Percentiles rank a stretch among this genome's conserved stretches.
phyloP scores from a whole-genome alignment of 139 green algal species.

The Chlorella sp. region DNA sequence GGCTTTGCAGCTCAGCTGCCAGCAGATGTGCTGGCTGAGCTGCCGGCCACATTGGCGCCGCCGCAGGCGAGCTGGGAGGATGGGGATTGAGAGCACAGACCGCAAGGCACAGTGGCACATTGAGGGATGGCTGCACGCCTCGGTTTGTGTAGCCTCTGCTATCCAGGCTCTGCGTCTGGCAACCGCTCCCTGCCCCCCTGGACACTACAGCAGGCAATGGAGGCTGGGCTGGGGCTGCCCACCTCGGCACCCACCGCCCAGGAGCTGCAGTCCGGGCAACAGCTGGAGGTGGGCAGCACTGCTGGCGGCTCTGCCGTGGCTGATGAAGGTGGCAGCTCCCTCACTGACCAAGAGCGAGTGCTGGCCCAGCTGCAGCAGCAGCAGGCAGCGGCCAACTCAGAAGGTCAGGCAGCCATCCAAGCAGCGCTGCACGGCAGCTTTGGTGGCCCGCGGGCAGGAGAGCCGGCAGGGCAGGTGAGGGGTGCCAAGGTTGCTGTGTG shows the following conservation, averaged over 20 bases:
- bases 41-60: neutral
- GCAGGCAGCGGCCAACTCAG: neutral
- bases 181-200: no score
- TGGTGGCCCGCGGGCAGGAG: neutral
- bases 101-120: no score
- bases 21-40: neutral
- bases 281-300: no score
- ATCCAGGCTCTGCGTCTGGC: no score
- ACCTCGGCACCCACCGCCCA: neutral
- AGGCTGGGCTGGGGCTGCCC: neutral
- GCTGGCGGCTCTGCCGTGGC: no score
- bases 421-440: neutral
- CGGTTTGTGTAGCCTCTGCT: no score
- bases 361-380: neutral
- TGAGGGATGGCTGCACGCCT: no score
- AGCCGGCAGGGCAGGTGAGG: no score
- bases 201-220: neutral
- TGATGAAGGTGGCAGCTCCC: no score
- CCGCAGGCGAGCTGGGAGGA: neutral
- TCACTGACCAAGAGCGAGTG: neutral
- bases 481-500: no score
- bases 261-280: neutral
- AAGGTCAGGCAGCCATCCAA: neutral
- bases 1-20: constrained; percentile 4
- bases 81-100: no score